Base-by-base conservation (phyloP, 495 filamentous ascomycete genomes). In the Achaetomiella virescens region DNA sequence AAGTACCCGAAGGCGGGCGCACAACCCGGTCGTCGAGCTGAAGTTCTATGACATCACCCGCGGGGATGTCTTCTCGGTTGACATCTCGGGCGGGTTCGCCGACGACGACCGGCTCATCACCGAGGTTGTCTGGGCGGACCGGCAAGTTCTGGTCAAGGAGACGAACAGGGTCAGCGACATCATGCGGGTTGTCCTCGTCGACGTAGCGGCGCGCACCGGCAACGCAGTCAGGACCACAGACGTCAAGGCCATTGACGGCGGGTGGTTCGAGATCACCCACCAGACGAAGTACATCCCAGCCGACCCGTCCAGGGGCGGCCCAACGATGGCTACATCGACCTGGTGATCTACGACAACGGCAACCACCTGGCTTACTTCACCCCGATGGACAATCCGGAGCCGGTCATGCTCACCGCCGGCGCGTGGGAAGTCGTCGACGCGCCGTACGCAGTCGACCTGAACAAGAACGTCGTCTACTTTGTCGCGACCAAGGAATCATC, bases 1-100 rank as follows among this genome's bases (percentile, higher is more conserved):
- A 98, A 98, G 70, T 98, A 98, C 66, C 93, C 93, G 25, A 97
- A 97, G 72, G 86, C 93, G 51, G 93, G 95, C 9, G 11, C 90
- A 92, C 33, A 97, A 97, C 69, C 93, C 93, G 8, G 78, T 88
- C 17, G 95, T 97, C 12, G 81, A 87, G 52, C 67, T 98, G 36
- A 82, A 87, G 55, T 95, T 97, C 71, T 97, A 92, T 68, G 91
- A 97, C 61, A 77, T 96, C 31, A 79, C 74, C n/a, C 87, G 83
- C 52, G 76, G 82, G 2, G 86, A 96, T 47, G 79, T 85, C 1
- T 97, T 97, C 60, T 78, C 81, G 15, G 84, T 97, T 25, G 78
- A 85, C 17, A 84, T 90, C 46, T 77, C 86, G 11, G 87, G 81
- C 40, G 86, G 90, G 41, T 97, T 96, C 63, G 68, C 70, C 12